phyloP scores from a whole-genome alignment of 352 stramenopile genomes.

The Phytophthora boehmeriae region DNA sequence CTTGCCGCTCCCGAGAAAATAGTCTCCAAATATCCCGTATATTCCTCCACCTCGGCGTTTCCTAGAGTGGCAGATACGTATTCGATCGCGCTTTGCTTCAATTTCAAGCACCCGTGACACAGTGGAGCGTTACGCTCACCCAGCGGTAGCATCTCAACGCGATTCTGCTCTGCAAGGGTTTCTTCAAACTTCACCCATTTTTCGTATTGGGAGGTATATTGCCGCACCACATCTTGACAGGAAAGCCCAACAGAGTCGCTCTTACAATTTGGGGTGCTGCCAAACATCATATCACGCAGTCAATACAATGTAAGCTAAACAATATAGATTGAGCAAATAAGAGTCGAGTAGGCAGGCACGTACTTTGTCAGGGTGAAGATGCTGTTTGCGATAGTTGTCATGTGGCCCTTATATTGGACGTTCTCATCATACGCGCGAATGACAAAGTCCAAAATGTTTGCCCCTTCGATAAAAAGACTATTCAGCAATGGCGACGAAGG shows the following conservation, averaged over 20 bases:
- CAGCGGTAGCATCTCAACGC: constrained; percentile 81
- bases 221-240: constrained; percentile 79
- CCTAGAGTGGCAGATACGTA: constrained; percentile 76
- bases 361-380: constrained; percentile 90
- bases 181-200: constrained; percentile 83
- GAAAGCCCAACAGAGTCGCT: constrained; percentile 56
- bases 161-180: constrained; percentile 78
- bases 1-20: constrained; percentile 83
- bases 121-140: constrained; percentile 83
- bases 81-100: constrained; percentile 80
- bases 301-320: background rate
- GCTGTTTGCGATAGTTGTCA: constrained; percentile 90
- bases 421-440: constrained; percentile 77
- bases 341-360: constrained; percentile 19
- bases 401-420: constrained; percentile 88
- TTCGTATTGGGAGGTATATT: constrained; percentile 71
- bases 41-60: constrained; percentile 61
- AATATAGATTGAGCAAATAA: constrained; percentile 8
- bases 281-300: background rate
- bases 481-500: constrained; percentile 81
- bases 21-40: constrained; percentile 81
- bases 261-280: constrained; percentile 74
- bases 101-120: constrained; percentile 79
- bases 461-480: constrained; percentile 70
- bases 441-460: constrained; percentile 85